Base-by-base conservation (phyloP, 1,284 basidiomycete species). In the Mycocalia duriaeana region DNA sequence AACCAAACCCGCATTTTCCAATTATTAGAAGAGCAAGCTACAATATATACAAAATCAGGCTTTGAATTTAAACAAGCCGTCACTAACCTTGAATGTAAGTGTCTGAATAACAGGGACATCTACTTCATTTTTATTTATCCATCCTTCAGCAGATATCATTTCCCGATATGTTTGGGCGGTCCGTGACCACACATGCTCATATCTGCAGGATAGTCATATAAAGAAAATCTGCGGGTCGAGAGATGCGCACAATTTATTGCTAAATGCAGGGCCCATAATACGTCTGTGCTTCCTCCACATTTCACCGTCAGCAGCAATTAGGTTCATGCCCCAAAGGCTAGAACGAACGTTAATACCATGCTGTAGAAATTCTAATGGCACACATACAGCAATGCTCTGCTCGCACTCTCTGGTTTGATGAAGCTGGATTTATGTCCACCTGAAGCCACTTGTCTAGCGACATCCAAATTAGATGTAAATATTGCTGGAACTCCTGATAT, bases 21-120 rank as follows among this genome's bases (percentile, higher is more conserved):
- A 81, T 71, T 18, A 79, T 64, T 24, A 76, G 60, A 8, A 81
- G 61, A 0, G 75, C 70, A 13, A 77, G 57, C 74, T 78, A 23
- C 13, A 14, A 9, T 9, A 18, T 38, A 8, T 9, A 45, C 26
- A 14, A 34, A 28, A 25, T 11, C 18, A 14, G n/a, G 39, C 20
- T 8, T 28, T 18, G 13, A n/a, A 14, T 13, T 18, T 13, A 22
- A 18, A 13, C n/a, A 22, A 39, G 20, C 14, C 5, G 13, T 35
- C n/a, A 22, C 45, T 4, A 16, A 67, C 77, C 62, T 79, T 77
- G 60, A 67, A 68, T 3, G 75, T 76, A 42, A 74, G 53, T 5
- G 42, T 52, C 48, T 76, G 72, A 9, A 75, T 51, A 35, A 57
- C 56, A 8, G 67, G 64, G 9, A 77, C 54, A 0, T 71, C 64